Evolutionary conservation across 495 filamentous ascomycete genomes (phyloP).

Genomic region (Penicillium pancosmium): DNA sequence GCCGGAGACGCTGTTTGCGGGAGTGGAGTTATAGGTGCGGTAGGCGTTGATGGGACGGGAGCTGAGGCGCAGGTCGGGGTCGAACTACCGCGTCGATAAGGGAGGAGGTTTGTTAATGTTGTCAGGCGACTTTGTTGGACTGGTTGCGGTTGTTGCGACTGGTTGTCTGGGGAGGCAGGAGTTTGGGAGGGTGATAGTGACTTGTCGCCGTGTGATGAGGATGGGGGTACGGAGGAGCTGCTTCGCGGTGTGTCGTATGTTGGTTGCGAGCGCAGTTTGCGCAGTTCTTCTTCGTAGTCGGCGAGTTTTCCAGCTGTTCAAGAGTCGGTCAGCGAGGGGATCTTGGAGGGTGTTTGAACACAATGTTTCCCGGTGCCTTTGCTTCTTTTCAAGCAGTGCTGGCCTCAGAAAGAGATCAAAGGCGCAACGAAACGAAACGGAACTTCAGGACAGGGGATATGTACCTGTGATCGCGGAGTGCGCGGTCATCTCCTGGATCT

Average conservation of each 20-base stretch:
- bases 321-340: conserved; percentile 9
- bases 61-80: conserved; percentile 25
- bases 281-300: conserved; percentile 92
- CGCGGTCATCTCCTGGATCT: conserved; percentile 70
- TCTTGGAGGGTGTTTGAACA: background rate
- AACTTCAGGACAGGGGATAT: conserved; percentile 19
- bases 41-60: conserved; percentile 12
- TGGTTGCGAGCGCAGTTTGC: conserved; percentile 58
- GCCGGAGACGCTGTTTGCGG: conserved; percentile 24
- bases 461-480: conserved; percentile 78
- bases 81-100: conserved; percentile 56
- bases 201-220: conserved; percentile 31
- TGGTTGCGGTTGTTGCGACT: conserved; percentile 42
- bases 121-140: conserved; percentile 44
- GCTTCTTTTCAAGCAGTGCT: too few species aligned
- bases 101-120: conserved; percentile 68
- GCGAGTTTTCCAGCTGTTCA: conserved; percentile 72
- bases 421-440: background rate
- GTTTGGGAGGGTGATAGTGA: conserved; percentile 25
- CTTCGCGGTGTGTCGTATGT: conserved; percentile 30
- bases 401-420: too few species aligned
- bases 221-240: conserved; percentile 32
- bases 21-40: conserved; percentile 14
- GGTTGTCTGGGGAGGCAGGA: conserved; percentile 35
- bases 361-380: too few species aligned